Base-by-base conservation (phyloP, 768 basidiomycete genomes). In the Rubroboletus pulcherrimus region DNA sequence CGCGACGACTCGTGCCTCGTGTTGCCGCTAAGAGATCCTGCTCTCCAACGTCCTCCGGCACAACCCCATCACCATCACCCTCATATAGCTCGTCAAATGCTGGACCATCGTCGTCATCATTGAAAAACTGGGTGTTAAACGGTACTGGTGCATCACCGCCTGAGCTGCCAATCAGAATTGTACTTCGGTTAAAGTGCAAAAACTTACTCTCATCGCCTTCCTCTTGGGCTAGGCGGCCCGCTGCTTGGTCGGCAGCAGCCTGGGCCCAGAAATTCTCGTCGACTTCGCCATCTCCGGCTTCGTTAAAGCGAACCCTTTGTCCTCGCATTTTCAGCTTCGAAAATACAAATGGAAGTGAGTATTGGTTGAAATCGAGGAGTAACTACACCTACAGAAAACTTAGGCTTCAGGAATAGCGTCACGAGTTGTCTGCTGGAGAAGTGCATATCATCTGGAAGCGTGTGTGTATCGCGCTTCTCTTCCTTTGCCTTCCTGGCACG, bases 221-320 rank as follows among this genome's bases (percentile, higher is more conserved):
- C 11, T 80, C 78, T 53, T 80, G 80, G 7, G 70, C 76, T 19
- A 70, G 62, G 17, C 80, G 81, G 10, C 76, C 83, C 9, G 81
- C 87, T 14, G 85, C 86, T 70, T 91, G 86, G 49, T 90, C 84
- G 0, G 91, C 92, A 10, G 93, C 94, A 5, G 92, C 93, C 63
- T 93, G 89, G 0, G 94, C 95, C 97, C 97, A 98, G 77, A 94
- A 98, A 58, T 90, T 85, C 73, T 95, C 93, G 67, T 98, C 96
- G 29, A 96, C 86, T 71, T 97, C 94, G 30, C 89, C 93, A 60
- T 93, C 87, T 30, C 80, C 83, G 30, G 80, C 77, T 53, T 83
- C 79, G 54, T 85, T 83, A 44, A 75, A 59, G 49, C 70, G 62
- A 31, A 78, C 82, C 37, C 79, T 78, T 52, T 84, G 84, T 8